phyloP scores from a whole-genome alignment of 2,329 filamentous ascomycete genomes.

The Nannizziopsis arthrosporioides region DNA sequence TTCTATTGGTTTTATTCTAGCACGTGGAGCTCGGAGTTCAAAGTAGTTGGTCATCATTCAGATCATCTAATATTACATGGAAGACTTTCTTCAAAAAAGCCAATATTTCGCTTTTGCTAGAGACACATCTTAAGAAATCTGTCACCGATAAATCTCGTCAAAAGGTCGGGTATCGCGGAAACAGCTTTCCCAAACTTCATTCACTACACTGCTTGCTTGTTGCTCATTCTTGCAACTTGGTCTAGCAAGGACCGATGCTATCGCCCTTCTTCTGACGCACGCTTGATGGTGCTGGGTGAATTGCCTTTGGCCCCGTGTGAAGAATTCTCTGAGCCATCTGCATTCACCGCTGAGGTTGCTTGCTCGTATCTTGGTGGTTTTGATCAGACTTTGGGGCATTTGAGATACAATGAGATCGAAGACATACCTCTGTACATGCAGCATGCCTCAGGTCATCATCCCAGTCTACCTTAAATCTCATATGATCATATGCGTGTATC shows the following conservation, averaged over 20 bases:
- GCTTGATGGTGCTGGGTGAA: slow-evolving; percentile 88
- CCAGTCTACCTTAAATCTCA: slow-evolving; percentile 84
- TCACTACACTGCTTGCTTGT: slow-evolving; percentile 77
- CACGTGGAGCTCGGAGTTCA: neutral
- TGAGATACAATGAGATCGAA: neutral
- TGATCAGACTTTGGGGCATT: neutral
- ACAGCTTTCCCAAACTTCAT: slow-evolving; percentile 98
- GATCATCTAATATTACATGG: slow-evolving; percentile 9
- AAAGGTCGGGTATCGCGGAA: slow-evolving; percentile 90
- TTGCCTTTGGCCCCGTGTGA: slow-evolving; percentile 72
- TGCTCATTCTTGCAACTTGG: slow-evolving; percentile 73
- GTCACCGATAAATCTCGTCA: slow-evolving; percentile 77
- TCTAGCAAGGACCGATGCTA: slow-evolving; percentile 64
- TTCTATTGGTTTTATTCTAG: neutral
- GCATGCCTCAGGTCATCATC: slow-evolving; percentile 71
- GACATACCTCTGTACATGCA: slow-evolving; percentile 75
- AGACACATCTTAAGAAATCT: neutral
- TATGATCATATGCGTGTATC: slow-evolving; percentile 91
- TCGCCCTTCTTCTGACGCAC: slow-evolving; percentile 73
- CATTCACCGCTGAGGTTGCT: slow-evolving; percentile 90
- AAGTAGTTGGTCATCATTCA: slow-evolving; percentile 5
- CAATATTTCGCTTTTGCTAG: neutral
- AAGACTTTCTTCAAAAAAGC: neutral
- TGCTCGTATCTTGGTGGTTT: slow-evolving; percentile 62
- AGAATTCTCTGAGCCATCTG: slow-evolving; percentile 75